Evolutionary conservation across 768 basidiomycete genomes (phyloP).

Genomic region (Galerina marginata): DNA sequence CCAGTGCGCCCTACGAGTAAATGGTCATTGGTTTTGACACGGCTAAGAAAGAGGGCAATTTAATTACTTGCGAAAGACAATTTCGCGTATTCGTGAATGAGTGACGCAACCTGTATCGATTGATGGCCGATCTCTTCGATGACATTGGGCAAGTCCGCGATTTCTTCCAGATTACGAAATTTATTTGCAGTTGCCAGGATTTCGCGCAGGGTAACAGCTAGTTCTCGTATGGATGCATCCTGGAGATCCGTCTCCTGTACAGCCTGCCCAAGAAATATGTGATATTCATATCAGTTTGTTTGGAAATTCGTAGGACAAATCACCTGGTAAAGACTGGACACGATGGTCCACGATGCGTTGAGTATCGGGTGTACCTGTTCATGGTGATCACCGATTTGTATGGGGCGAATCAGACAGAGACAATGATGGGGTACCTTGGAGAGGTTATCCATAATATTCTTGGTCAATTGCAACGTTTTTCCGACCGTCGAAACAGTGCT

Average conservation of each 20-base stretch:
- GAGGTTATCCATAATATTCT: too few relatives aligned
- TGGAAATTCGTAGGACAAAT: neutral
- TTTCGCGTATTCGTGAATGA: conserved; percentile 10
- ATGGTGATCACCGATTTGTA: too few relatives aligned
- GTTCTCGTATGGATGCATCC: neutral
- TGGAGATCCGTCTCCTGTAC: neutral
- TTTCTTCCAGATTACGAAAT: neutral
- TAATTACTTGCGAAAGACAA: too few relatives aligned
- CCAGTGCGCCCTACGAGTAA: too few relatives aligned
- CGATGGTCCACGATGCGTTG: neutral
- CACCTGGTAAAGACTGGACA: neutral
- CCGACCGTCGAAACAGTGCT: too few relatives aligned
- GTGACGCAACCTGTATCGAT: neutral
- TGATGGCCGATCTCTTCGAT: conserved; percentile 4
- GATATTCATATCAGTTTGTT: neutral
- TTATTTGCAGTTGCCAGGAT: conserved; percentile 5
- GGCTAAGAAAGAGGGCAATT: too few relatives aligned
- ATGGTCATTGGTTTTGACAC: too few relatives aligned
- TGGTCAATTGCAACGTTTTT: too few relatives aligned
- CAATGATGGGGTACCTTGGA: too few relatives aligned
- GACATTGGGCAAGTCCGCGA: neutral
- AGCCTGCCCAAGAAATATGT: neutral
- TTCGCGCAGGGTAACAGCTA: neutral
- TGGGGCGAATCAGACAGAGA: too few relatives aligned
- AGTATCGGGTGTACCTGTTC: conserved; percentile 5